These are phyloP conservation scores for Penstemon eatonii DNA, from an alignment of 257 asterid genomes.

Conservation along the genomic window DNA sequence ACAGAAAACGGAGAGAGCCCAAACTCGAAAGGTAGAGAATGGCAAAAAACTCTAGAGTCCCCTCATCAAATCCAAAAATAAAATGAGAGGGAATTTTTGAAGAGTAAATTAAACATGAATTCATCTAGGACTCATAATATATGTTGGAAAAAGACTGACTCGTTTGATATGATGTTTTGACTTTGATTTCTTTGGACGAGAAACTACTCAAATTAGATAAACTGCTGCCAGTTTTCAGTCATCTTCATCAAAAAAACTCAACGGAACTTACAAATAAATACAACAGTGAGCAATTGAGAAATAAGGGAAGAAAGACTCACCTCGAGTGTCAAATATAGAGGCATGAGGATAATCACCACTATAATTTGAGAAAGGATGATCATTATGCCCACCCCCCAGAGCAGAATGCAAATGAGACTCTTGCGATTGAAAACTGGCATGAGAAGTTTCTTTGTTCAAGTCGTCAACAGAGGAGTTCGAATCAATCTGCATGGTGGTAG, in stretches of 20 bases:
- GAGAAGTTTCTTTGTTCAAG: slow-evolving; percentile 38
- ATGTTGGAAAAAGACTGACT: neutral
- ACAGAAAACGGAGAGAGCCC: slow-evolving; percentile 19
- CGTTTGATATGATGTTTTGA: neutral
- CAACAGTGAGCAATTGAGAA: slow-evolving; percentile 14
- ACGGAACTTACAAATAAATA: slow-evolving; percentile 8
- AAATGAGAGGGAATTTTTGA: neutral
- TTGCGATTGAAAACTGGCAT: slow-evolving; percentile 33
- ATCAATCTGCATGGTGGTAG: slow-evolving; percentile 27
- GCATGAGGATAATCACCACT: slow-evolving; percentile 44
- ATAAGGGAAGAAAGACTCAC: slow-evolving; percentile 39
- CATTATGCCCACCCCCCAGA: slow-evolving; percentile 43
- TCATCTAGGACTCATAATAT: neutral
- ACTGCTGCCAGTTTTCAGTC: neutral
- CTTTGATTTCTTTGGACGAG: slow-evolving; percentile 3
- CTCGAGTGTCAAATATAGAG: slow-evolving; percentile 66
- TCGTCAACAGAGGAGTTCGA: slow-evolving; percentile 62
- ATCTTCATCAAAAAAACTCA: slow-evolving; percentile 15
- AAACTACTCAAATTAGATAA: neutral
- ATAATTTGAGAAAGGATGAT: slow-evolving; percentile 29
- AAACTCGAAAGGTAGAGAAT: neutral
- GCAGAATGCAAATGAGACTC: slow-evolving; percentile 33
- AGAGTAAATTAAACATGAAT: neutral
- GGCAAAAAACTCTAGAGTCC: slow-evolving; percentile 9
- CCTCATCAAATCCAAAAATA: neutral